Evolutionary conservation across 1,284 basidiomycete genomes (phyloP), one percentile per base, ranked within the genome.

Genomic region (Pholiota adiposa): DNA sequence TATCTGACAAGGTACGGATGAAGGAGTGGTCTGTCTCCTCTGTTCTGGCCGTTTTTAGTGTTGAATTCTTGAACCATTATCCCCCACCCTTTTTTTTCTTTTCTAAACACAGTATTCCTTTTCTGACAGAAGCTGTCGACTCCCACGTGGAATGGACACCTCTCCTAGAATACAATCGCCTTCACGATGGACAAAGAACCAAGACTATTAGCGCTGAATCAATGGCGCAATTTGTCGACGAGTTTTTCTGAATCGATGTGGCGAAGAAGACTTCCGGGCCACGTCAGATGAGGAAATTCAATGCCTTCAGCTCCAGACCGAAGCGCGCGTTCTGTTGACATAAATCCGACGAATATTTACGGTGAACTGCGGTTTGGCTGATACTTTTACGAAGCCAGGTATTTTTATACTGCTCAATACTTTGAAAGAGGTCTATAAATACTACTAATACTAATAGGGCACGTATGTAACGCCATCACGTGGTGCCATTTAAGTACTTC

Each of bases 401-500:
- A n/a, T n/a, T n/a, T n/a, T n/a, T n/a, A n/a, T n/a, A n/a, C n/a
- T n/a, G n/a, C n/a, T n/a, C n/a, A n/a, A n/a, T n/a, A n/a, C n/a
- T n/a, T n/a, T n/a, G n/a, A n/a, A n/a, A n/a, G n/a, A n/a, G n/a
- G n/a, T n/a, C 4, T 34, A 50, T 59, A 59, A 52, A 54, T 9
- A 33, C 2, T 12, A n/a, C n/a, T n/a, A n/a, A n/a, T n/a, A n/a
- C n/a, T n/a, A n/a, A n/a, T 40, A 31, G 29, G 11, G 29, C 48
- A 54, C 54, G 57, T 40, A 48, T 55, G 54, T 60, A 60, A 63
- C 56, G 58, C 43, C 27, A 34, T 63, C 62, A 63, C 62, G 62
- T 63, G 62, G 31, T 25, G 18, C 27, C 43, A 54, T 60, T 49
- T 54, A n/a, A n/a, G n/a, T n/a, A 48, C 49, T 29, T 51, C 58